Base-by-base conservation (phyloP, 441 rosid genomes). In the Euphorbia corollata region DNA sequence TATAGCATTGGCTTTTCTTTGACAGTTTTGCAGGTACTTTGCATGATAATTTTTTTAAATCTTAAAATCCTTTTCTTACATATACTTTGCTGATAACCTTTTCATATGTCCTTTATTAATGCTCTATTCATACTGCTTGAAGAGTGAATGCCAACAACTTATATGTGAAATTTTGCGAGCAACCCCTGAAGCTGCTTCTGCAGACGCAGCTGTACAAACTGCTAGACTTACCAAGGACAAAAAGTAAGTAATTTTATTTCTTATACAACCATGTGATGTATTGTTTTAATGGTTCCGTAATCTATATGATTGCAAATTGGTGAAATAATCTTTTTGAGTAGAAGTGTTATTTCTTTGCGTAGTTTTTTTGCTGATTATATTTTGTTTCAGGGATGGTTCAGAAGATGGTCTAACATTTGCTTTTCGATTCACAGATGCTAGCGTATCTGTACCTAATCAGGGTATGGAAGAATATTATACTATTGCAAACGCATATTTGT, bases 91-190 rank as follows among this genome's bases (percentile, higher is more conserved):
- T 55, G 27, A 55, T 5, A 59, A 45, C 15, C 27, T 11, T 10
- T 41, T 36, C 34, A 12, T 55, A 43, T 13, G 6, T 65, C 20
- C 13, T 77, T 18, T 27, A 58, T 64, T 57, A 64, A 65, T 76
- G 32, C 64, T 71, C 73, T 62, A 50, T 27, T 34, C 53, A 38
- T 66, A 68, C 63, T 65, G 73, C 48, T 56, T 62, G 4, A 75
- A 94, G 99, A 94, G 99, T 81, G 99, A 95, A 81, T 91, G 98
- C 81, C 99, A 95, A 80, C 99, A 95, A 86, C 96, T 95, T 68
- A 88, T 95, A 71, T 95, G 99, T 76, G 99, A 95, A 81, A 87
- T 95, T 83, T 80, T 95, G 72, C 85, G 99, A 81, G 97, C 99
- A 76, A 91, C 98, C 65, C 99, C 98, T 56, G 98, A 95, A 84